A percentile compares a stretch with the other conserved stretches of the same genome.
Conservation (phyloP, 2,329 filamentous ascomycete species). For the Chaetomiaceae sp. region DNA sequence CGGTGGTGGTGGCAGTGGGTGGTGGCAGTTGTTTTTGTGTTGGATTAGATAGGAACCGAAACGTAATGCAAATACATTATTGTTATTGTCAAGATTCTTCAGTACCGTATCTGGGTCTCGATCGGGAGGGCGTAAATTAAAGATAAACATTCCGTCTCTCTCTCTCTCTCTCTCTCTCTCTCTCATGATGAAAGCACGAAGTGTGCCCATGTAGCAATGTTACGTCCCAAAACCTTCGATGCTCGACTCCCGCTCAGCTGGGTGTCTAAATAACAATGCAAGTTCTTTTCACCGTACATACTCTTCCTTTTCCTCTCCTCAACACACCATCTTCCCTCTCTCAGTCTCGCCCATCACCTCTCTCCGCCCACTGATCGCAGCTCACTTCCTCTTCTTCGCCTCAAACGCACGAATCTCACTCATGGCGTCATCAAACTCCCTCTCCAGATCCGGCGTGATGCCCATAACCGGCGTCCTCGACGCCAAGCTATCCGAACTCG, state of each 20-base stretch:
- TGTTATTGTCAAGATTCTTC: background rate
- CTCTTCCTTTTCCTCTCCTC: background rate
- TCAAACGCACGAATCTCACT: constrained; percentile 68
- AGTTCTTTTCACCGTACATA: background rate
- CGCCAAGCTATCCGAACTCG: constrained; percentile 55
- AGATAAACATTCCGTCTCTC: background rate
- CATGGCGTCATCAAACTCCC: constrained; percentile 73
- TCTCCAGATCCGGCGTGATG: constrained; percentile 69
- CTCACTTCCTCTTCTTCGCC: constrained; percentile 33
- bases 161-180: background rate
- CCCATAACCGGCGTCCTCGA: constrained; percentile 65
- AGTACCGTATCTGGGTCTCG: no score
- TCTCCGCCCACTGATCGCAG: background rate
- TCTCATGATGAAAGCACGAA: background rate
- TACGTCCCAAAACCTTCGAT: background rate
- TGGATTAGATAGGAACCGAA: constrained; percentile 1
- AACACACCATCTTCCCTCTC: background rate
- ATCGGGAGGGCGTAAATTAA: no score
- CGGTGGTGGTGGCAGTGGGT: background rate
- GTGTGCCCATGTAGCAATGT: background rate
- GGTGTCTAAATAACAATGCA: background rate
- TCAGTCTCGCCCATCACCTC: background rate
- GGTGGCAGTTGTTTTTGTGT: background rate
- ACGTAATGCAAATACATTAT: constrained; percentile 3
- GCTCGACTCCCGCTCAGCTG: background rate